A percentile compares a stretch with the other conserved stretches of the same genome.
phyloP scores from a whole-genome alignment of 352 stramenopile genomes.

The Globisporangium irregulare region DNA sequence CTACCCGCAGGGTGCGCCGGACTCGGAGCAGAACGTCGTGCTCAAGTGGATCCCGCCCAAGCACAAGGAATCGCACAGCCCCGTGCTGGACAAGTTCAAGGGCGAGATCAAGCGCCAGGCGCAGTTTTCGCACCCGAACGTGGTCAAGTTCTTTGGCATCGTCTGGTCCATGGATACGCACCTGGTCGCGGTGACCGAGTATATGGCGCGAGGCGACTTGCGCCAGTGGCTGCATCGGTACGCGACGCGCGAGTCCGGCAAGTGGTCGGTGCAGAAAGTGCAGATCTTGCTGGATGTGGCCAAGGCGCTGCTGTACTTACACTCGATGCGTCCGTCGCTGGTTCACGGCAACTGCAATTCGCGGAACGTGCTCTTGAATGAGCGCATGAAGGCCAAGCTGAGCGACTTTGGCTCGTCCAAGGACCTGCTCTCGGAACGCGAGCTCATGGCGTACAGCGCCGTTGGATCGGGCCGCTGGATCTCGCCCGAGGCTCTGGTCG shows the following conservation, averaged over 20 bases:
- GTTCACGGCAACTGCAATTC: conserved; percentile 70
- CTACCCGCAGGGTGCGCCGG: conserved; percentile 24
- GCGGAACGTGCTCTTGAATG: conserved; percentile 55
- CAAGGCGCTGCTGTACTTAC: conserved; percentile 65
- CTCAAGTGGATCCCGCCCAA: conserved; percentile 54
- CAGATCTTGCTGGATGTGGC: conserved; percentile 62
- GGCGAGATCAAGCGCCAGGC: conserved; percentile 58
- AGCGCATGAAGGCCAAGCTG: conserved; percentile 59
- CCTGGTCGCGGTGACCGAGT: conserved; percentile 68
- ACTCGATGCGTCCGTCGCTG: conserved; percentile 54
- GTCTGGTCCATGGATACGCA: conserved; percentile 67
- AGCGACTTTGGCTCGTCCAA: conserved; percentile 62
- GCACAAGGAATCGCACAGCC: conserved; percentile 21
- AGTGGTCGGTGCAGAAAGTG: conserved; percentile 52
- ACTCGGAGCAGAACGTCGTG: conserved; percentile 40
- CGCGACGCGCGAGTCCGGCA: conserved; percentile 30
- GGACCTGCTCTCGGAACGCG: conserved; percentile 52
- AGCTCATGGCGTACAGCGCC: conserved; percentile 60
- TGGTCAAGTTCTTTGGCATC: conserved; percentile 76
- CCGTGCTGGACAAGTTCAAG: conserved; percentile 49
- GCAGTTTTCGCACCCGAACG: conserved; percentile 63
- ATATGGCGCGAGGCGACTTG: conserved; percentile 66
- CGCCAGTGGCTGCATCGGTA: conserved; percentile 67
- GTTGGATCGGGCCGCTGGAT: conserved; percentile 72
- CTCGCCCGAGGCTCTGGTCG: conserved; percentile 61